Percentiles rank a stretch among this genome's conserved stretches.
phyloP scores from a whole-genome alignment of 2,329 filamentous ascomycete species.

The Trichoderma atrobrunneum region DNA sequence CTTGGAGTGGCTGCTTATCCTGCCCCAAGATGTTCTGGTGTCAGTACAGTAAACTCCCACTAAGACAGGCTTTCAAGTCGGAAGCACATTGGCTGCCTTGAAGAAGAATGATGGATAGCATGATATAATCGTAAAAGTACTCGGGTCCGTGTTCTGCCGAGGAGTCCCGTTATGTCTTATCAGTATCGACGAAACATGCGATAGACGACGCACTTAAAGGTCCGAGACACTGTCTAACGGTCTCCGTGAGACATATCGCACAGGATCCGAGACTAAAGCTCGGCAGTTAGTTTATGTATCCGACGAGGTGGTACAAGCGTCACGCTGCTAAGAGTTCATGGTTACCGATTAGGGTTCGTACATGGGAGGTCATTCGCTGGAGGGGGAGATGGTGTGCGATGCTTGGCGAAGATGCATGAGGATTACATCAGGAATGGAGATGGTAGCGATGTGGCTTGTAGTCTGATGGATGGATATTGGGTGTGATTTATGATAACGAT shows the following conservation, averaged over 20 bases:
- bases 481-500: neutral
- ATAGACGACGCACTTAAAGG: neutral
- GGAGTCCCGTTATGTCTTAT: neutral
- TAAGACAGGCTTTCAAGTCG: neutral
- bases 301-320: neutral
- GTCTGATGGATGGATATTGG: neutral
- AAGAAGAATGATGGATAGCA: neutral
- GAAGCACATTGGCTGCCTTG: neutral
- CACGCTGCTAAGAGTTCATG: neutral
- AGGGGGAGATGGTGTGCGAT: neutral
- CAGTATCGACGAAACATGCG: neutral
- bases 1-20: neutral
- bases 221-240: neutral
- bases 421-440: neutral
- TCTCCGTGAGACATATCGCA: neutral
- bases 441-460: neutral
- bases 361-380: conserved; percentile 1
- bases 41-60: neutral
- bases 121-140: neutral
- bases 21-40: neutral
- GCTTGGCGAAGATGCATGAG: neutral
- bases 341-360: conserved; percentile 4
- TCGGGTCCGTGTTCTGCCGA: neutral
- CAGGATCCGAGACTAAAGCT: neutral
- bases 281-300: neutral